These are phyloP conservation scores for Phytophthora nicotianae DNA, from an alignment of 352 stramenopile genomes.

Conservation along the genomic window DNA sequence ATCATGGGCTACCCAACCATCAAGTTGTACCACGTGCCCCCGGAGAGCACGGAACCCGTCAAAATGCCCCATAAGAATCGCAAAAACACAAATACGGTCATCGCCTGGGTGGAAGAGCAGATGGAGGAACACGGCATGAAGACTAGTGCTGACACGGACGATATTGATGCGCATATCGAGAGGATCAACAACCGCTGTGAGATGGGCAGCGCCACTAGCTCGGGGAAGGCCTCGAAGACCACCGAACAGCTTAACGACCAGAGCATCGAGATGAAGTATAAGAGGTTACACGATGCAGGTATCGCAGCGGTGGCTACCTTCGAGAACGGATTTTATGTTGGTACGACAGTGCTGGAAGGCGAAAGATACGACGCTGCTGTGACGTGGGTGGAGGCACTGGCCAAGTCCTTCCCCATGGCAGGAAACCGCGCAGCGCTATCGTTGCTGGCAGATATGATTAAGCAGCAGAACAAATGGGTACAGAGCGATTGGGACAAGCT, in stretches of 20 bases:
- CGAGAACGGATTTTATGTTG: constrained; percentile 80
- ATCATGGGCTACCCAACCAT: constrained; percentile 71
- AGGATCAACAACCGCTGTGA: constrained; percentile 54
- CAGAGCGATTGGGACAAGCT: constrained; percentile 55
- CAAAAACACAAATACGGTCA: constrained; percentile 57
- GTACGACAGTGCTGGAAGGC: constrained; percentile 57
- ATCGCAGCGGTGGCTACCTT: constrained; percentile 68
- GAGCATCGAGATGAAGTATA: constrained; percentile 63
- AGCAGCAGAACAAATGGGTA: constrained; percentile 49
- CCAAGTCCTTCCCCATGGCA: constrained; percentile 63
- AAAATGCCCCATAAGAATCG: constrained; percentile 45
- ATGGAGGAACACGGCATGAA: constrained; percentile 55
- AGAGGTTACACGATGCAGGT: constrained; percentile 65
- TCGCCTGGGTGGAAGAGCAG: constrained; percentile 72
- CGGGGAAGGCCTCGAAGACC: constrained; percentile 8
- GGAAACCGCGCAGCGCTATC: constrained; percentile 58
- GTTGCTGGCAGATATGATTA: constrained; percentile 39
- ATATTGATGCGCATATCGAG: constrained; percentile 61
- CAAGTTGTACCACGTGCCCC: constrained; percentile 72
- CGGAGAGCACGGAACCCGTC: constrained; percentile 27
- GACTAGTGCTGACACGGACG: constrained; percentile 45
- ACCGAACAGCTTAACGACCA: constrained; percentile 38
- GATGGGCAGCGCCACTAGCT: constrained; percentile 27
- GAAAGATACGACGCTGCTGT: constrained; percentile 64
- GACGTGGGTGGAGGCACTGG: constrained; percentile 65